Percentiles rank a stretch among this genome's conserved stretches.
phyloP scores from a whole-genome alignment of 495 filamentous ascomycete species.

The Extremus antarcticus region DNA sequence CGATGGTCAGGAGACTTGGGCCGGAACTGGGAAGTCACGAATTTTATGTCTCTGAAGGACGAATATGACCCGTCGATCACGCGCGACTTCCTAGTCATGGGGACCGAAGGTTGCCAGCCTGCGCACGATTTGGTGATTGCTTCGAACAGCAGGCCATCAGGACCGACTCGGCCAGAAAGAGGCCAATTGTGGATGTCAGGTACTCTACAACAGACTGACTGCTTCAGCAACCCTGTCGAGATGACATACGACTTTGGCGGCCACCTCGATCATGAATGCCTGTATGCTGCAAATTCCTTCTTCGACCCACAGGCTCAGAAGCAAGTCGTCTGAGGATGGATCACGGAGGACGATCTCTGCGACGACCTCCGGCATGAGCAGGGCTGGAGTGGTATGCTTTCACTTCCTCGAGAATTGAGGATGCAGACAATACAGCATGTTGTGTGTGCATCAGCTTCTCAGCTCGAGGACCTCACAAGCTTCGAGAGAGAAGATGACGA shows the following conservation, averaged over 20 bases:
- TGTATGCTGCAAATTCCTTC: conserved; percentile 4
- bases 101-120: neutral
- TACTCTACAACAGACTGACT: neutral
- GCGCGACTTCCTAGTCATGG: neutral
- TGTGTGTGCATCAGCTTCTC: neutral
- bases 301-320: neutral
- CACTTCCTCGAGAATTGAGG: neutral
- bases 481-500: neutral
- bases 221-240: neutral
- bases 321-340: conserved; percentile 2
- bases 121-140: too few relatives aligned
- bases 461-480: neutral
- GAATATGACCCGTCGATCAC: neutral
- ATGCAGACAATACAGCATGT: neutral
- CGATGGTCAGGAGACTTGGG: conserved; percentile 2
- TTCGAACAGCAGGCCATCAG: neutral
- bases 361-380: neutral
- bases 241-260: conserved; percentile 4
- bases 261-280: neutral
- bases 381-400: conserved; percentile 1
- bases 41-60: neutral
- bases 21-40: conserved; percentile 1
- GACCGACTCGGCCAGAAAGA: neutral
- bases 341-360: conserved; percentile 2
- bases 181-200: conserved; percentile 1